Evolutionary conservation across 1,284 basidiomycete species (phyloP).

Genomic region (Boletellus sp.): DNA sequence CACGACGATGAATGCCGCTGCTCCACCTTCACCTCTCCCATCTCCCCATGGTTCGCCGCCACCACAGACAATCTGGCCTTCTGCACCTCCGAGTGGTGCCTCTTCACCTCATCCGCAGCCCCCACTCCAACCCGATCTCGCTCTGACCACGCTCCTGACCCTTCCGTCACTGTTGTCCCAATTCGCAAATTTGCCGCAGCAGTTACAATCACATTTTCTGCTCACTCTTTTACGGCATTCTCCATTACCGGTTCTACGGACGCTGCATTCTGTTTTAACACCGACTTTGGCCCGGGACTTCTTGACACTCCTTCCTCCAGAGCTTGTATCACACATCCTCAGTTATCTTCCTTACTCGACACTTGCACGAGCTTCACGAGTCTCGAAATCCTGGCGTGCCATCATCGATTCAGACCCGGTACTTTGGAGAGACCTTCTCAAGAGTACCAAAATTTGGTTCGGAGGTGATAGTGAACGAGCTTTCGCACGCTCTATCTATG

Average conservation of each 20-base stretch:
- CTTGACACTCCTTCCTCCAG: slow-evolving; percentile 78
- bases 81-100: slow-evolving; percentile 68
- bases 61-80: slow-evolving; percentile 69
- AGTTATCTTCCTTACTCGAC: slow-evolving; percentile 74
- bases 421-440: slow-evolving; percentile 79
- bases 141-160: slow-evolving; percentile 73
- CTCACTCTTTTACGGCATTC: slow-evolving; percentile 82
- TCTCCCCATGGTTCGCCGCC: slow-evolving; percentile 79
- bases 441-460: slow-evolving; percentile 79
- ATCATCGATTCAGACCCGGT: slow-evolving; percentile 83
- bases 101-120: slow-evolving; percentile 64
- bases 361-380: slow-evolving; percentile 75
- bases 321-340: slow-evolving; percentile 78
- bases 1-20: slow-evolving; percentile 60
- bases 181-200: slow-evolving; percentile 66
- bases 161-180: slow-evolving; percentile 74
- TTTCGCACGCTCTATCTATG: slow-evolving; percentile 61
- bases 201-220: slow-evolving; percentile 80
- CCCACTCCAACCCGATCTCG: slow-evolving; percentile 74
- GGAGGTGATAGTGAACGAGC: slow-evolving; percentile 72
- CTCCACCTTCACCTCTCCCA: slow-evolving; percentile 76
- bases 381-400: slow-evolving; percentile 76
- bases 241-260: slow-evolving; percentile 77
- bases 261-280: slow-evolving; percentile 76
- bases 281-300: slow-evolving; percentile 87